Evolutionary conservation across 495 filamentous ascomycete species (phyloP), one percentile per base, ranked within the genome.

Genomic region (Sphaerosporella brunnea): DNA sequence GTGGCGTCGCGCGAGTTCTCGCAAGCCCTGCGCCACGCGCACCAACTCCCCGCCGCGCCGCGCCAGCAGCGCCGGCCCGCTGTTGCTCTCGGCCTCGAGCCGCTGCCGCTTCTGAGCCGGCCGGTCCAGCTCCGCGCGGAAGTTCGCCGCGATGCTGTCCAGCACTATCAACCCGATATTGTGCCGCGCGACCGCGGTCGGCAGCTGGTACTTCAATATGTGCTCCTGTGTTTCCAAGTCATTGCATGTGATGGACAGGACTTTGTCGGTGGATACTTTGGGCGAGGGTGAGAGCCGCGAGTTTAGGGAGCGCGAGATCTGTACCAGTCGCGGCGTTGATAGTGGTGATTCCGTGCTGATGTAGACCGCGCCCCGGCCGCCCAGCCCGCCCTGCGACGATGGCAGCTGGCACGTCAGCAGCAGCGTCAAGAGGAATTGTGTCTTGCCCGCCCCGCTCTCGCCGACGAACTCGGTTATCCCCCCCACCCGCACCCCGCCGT

Each of bases 201-300:
- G 88, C 1, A 94, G 74, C 61, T 96, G 90, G 66, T 80, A 95
- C 42, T 73, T 77, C 8, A 95, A 67, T 58, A 96, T 94, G 64
- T 96, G 90, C 48, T 95, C 87, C 65, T 97, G 90, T 2, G 80
- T 76, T 62, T 97, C 92, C 44, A 97, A 74, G 63, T 96, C 88
- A 30, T 79, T 80, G n/a, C 83, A 87, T 45, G 77, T 73, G 60
- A 92, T 82, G 56, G 77, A 80, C 53, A 84, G 68, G 61, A 94
- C 74, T 48, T 68, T 66, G 57, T 39, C 68, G 65, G 19, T 69
- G 50, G 36, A 64, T 10, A 38, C 20, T 51, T 10, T 70, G 50
- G 9, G 76, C 67, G 11, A 23, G 9, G 45, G 32, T 43, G 28
- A 43, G 9, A 28, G 36, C 32, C 88, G 70, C 11, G 64, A 51